Percentiles rank a stretch among this genome's conserved stretches.
These are phyloP conservation scores for Ustilago cynodontis DNA, from an alignment of 1,284 basidiomycete genomes.

Conservation along the genomic window DNA sequence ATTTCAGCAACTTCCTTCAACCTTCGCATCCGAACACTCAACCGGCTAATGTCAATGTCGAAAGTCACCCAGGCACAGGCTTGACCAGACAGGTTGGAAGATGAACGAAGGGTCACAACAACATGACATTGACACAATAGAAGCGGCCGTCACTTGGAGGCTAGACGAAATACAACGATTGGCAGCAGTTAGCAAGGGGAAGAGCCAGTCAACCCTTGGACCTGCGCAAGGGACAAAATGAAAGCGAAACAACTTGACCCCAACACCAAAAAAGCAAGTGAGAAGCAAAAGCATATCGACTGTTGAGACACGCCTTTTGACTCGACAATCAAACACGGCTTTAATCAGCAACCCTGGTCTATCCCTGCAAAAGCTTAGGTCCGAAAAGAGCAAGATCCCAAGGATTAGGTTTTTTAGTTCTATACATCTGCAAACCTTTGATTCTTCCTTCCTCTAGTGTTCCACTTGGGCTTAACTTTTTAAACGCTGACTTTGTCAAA, in stretches of 20 bases:
- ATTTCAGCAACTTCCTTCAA: background rate
- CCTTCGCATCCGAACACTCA: background rate
- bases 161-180: background rate
- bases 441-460: conserved; percentile 60
- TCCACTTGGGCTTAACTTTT: conserved; percentile 56
- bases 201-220: background rate
- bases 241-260: background rate
- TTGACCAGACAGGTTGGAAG: background rate
- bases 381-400: conserved; percentile 64
- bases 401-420: conserved; percentile 43
- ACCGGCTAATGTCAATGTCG: background rate
- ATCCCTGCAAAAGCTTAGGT: conserved; percentile 49
- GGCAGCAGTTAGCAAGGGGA: background rate
- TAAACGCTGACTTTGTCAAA: conserved; percentile 65
- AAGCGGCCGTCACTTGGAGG: background rate
- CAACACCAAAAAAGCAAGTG: background rate
- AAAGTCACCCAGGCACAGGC: background rate
- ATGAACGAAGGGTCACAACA: background rate
- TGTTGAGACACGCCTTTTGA: background rate
- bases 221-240: background rate
- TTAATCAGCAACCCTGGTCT: background rate
- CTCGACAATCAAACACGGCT: background rate
- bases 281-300: background rate
- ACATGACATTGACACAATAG: background rate
- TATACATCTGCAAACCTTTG: conserved; percentile 59